Percentiles rank a stretch among this genome's conserved stretches.
phyloP scores from a whole-genome alignment of 2,329 filamentous ascomycete species.

The Ascochyta viciae-villosae region DNA sequence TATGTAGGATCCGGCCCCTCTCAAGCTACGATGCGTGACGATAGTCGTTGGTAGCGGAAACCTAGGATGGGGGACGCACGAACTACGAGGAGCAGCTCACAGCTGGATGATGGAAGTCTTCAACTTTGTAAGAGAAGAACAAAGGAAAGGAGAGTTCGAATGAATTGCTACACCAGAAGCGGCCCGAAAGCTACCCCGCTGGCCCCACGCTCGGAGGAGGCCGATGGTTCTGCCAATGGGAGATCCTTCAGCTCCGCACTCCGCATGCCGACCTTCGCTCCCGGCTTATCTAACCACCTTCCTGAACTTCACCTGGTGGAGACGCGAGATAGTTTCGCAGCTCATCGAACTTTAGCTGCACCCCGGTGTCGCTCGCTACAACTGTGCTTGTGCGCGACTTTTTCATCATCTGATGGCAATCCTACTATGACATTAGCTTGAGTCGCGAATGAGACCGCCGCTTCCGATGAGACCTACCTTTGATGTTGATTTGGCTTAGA shows the following conservation, averaged over 20 bases:
- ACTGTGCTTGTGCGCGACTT: neutral
- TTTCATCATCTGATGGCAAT: neutral
- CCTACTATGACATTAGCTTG: neutral
- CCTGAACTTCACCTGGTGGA: neutral
- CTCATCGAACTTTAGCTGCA: neutral
- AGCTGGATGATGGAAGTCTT: too few relatives aligned
- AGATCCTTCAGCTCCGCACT: constrained; percentile 8
- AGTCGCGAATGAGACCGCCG: neutral
- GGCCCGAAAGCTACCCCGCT: constrained; percentile 9
- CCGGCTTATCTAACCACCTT: constrained; percentile 18
- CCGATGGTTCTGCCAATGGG: constrained; percentile 11
- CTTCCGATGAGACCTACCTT: neutral
- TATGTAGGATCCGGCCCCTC: neutral
- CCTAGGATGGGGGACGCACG: neutral
- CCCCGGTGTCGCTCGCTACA: neutral
- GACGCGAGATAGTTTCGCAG: neutral
- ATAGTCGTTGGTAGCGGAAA: neutral
- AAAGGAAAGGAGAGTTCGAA: neutral
- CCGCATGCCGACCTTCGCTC: neutral
- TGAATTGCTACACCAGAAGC: neutral
- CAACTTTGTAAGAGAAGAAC: neutral
- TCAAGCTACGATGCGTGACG: neutral
- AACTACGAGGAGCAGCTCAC: neutral
- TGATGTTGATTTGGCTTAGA: neutral
- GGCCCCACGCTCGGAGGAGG: constrained; percentile 16